Base-by-base conservation (phyloP, 2,329 filamentous ascomycete genomes). In the Emmonsiellopsis sp. region DNA sequence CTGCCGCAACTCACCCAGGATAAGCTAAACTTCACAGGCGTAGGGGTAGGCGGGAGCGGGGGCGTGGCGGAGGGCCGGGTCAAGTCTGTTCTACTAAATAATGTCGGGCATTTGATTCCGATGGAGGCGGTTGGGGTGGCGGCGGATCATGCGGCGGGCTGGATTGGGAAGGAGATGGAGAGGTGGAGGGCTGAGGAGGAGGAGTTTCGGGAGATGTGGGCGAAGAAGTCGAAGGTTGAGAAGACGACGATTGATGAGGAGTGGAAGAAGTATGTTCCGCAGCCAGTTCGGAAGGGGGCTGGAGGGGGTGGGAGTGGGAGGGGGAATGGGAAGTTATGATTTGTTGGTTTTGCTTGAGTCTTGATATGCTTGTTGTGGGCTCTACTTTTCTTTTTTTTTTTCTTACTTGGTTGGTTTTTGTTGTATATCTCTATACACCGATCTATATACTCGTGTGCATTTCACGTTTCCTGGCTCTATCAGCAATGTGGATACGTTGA, bases 91-190 rank as follows among this genome's bases (percentile, higher is more conserved):
- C 74, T 82, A 13, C 70, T 93, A 7, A 71, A 85, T 31, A 79
- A 78, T 0, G 76, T 78, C 5, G 89, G 91, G 0, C 92, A 97
- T 68, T 69, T 96, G 42, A 81, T 96, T 31, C 86, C 91, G 0
- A 87, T 95, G 81, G 90, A 95, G 69, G 79, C 80, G 40, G 86
- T 87, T 0, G 73, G 63, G 2, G 75, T 81, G 62, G 86, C 84
- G 57, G 91, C 89, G 1, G 73, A 79, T 54, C 64, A 79, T 15
- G 77, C 80, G 0, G 79, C 78, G 0, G 64, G 66, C 30, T 88
- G 83, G 76, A 67, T 87, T 53, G 74, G 67, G 0, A 62, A 64
- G n/a, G 82, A 86, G 65, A 58, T 87, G 58, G 65, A 70, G 42
- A 67, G 73, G 31, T 87, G 83, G 81, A 71, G 75, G 57, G 67